Evolutionary conservation across 2,329 filamentous ascomycete species (phyloP), one percentile per base, ranked within the genome.

Genomic region (Epichloe festucae): DNA sequence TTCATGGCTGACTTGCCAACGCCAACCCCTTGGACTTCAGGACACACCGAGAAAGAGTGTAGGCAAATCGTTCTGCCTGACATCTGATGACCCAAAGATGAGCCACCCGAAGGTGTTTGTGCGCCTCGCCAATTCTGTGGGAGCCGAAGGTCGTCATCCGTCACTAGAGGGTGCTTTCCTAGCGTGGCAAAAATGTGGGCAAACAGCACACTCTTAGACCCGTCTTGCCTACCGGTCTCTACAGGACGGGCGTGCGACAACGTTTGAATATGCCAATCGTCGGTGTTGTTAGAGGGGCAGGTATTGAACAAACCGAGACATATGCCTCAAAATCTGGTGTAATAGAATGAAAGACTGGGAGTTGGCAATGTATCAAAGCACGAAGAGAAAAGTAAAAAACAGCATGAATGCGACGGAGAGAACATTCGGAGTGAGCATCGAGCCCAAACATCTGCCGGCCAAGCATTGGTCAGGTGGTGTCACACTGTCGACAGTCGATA

Each of bases 21-120:
- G 1, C 87, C 85, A 52, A 82, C 80, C 36, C 79, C 75, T 57
- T 93, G 87, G 52, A 89, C 80, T 53, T 82, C 78, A 1, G 87
- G 88, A 51, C 85, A 74, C 5, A 95, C 83, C 17, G 86, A 87
- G 5, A 96, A 74, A 0, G 87, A 91, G 67, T 96, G 90, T 48
- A 95, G 70, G 51, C 82, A 87, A 51, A 95, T 76, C 0, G 87
- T 94, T 43, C 81, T 70, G 40, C 89, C 89, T 15, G 73, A 71
- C 53, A 88, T 80, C 59, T 85, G 79, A 66, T 95, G 87, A 35
- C 88, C 88, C 14, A 50, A 42, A 40, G 43, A 23, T 5, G 53
- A 52, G 14, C 10, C 81, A 62, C 2, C 66, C 63, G 38, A 75
- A 71, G 46, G 68, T 64, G 49, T 71, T 63, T 50, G 40, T n/a